Base-by-base conservation (phyloP, 1,139 yeast genomes). In the Debaryomycetaceae sp. region DNA sequence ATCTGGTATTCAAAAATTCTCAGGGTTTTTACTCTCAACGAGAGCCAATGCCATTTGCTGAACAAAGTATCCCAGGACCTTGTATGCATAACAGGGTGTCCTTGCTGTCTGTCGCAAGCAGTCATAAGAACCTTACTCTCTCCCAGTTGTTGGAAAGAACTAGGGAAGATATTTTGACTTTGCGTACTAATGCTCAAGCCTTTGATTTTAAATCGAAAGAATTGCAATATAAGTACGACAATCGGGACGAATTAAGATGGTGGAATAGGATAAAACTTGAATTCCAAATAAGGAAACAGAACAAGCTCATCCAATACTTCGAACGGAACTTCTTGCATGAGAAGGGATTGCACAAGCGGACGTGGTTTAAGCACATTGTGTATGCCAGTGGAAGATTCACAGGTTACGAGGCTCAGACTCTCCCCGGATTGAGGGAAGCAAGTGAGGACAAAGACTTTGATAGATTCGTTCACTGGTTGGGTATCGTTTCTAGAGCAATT, bases 321-420 rank as follows among this genome's bases (percentile, higher is more conserved):
- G 96, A 89, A 58, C 75, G 92, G 52, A 65, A 71, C 46, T 86
- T 88, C 61, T 61, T 86, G 40, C 68, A 77, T 54, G 67, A 73
- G 24, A 65, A 74, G 3, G 96, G 96, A 3, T 74, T 88, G 39
- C 62, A 70, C 47, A 70, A 68, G 30, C 75, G 96, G 54, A 67
- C 75, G n/a, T 88, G 96, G 95, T 89, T 83, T 67, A 87, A 83
- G 63, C 96, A 89, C 62, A 74, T 86, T 46, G 79, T 87, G 4
- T 87, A 75, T 59, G 95, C 95, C 3, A 81, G 92, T 39, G 95
- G 95, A 4, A 71, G 94, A 55, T 82, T 73, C 60, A 85, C 95
- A 2, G 96, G 96, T 1, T 88, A 88, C 53, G 84, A 87, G 16
- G 95, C 95, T 1, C 89, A 84, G 52, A 77, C 82, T 15, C 72